Base-by-base conservation (phyloP, 768 basidiomycete genomes). In the Pleurotus eryngii region DNA sequence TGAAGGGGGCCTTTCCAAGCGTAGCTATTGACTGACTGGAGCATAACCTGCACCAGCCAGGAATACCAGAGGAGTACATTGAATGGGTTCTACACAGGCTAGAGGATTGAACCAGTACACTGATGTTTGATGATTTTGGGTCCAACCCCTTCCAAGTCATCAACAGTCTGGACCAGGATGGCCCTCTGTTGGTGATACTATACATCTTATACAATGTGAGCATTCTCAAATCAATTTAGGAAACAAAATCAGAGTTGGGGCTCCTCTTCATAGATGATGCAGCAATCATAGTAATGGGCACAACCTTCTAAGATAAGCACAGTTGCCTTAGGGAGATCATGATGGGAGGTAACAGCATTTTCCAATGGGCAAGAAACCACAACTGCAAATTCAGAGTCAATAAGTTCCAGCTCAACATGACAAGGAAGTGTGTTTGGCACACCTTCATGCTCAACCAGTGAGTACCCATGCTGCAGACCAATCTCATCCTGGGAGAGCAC, bases 1-100 rank as follows among this genome's bases (percentile, higher is more conserved):
- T 72, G 2, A 58, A 70, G 59, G 65, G 62, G 0, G 67, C 67
- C 0, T 73, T 66, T 47, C 67, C 71, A 2, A 72, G 62, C 47
- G 60, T 58, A 7, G 62, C 57, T 4, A 47, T 59, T 0, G 57
- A 61, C 2, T 35, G 39, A 6, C 60, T 72, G 5, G 1, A 63
- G 2, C 60, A 69, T 47, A 62, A 72, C 48, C 61, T 72, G 59
- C 4, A 64, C 30, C 55, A 54, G 17, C 12, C 39, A 9, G 48
- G 67, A 0, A 53, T 71, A 1, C 72, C 72, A 2, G 50, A 60
- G 48, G 58, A 58, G 8, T 60, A 61, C 20, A 59, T 63, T 0
- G 39, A 51, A 0, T 69, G 59, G 43, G 49, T 69, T 0, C 43
- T 57, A 22, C 26, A 58, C 1, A 53, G 60, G 14, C 63, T 71